Percentiles rank a stretch among this genome's conserved stretches.
These are phyloP conservation scores for Solanum arcanum DNA, from an alignment of 257 asterid species.

Conservation along the genomic window DNA sequence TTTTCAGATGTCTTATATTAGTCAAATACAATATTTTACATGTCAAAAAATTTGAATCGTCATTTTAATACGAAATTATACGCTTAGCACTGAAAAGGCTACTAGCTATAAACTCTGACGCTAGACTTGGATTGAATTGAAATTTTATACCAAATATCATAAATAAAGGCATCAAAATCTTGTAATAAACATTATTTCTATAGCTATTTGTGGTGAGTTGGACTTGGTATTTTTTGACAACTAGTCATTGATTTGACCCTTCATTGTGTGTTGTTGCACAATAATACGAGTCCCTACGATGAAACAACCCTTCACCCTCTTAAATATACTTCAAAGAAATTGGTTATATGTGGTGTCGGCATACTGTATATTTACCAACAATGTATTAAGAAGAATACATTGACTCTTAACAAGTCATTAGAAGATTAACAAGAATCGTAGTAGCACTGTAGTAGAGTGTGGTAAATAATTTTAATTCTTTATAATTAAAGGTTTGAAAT, in stretches of 20 bases:
- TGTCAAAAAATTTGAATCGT: not conserved
- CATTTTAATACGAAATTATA: not conserved
- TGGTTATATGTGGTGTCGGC: not conserved
- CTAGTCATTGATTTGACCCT: not conserved
- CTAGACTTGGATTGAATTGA: not conserved
- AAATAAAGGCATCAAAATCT: not conserved
- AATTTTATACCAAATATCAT: not conserved
- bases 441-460: too few species aligned
- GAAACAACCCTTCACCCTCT: not conserved
- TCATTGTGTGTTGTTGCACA: not conserved
- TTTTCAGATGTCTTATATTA: too few species aligned
- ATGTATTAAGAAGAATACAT: not conserved
- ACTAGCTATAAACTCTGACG: not conserved
- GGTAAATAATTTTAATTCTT: too few species aligned
- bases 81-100: not conserved
- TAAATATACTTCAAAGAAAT: not conserved
- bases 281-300: not conserved
- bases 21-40: too few species aligned
- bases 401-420: too few species aligned
- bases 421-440: rapidly evolving
- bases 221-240: not conserved
- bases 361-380: not conserved
- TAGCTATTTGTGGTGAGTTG: not conserved
- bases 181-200: not conserved
- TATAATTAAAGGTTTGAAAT: too few species aligned